Base-by-base conservation (phyloP, 208 protist species). In the Acanthamoeba healyi region DNA sequence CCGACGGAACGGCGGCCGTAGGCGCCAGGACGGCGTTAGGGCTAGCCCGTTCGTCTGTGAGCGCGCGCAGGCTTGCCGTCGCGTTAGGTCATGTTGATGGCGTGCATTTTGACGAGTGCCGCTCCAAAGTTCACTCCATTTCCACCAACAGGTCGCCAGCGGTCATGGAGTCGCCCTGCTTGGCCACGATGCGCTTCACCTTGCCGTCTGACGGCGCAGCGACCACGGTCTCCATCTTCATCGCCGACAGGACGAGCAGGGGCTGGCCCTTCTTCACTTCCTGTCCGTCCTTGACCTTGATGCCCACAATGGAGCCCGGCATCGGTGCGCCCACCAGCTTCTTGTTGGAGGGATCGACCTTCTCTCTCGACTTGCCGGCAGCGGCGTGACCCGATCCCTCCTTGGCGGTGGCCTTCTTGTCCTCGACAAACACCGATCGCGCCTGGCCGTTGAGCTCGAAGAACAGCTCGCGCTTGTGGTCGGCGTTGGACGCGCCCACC, bases 221-320 rank as follows among this genome's bases (percentile, higher is more conserved):
- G 12, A 94, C 92, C 4, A 94, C 74, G 44, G 92, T 94, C 74
- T 99, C 98, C 98, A 99, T 99, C 96, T 99, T 99, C 98, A 99
- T 99, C 7, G 98, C 98, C 94, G 99, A 98, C 79, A 99, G 93
- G 0, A 98, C 97, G 51, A 99, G 67, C 24, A 99, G 79, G 40
- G 97, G 88, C 46, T 98, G 90, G 38, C 98, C 98, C 40, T 96
- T 96, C 67, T 96, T 96, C 4, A 99, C 98, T 10, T 58, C 42
- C 36, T 98, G 95, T 17, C 99, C 98, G 44, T 94, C 95, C 22
- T 94, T 46, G 7, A 98, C 98, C 42, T 95, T 72, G 14, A 99
- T 94, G 87, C 98, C 98, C 12, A 97, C 96, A 17, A 99, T 97
- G 84, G 98, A 98, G 32, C 98, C 98, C 0, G 98, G 98, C 98